Evolutionary conservation across 139 green algal species (phyloP).

Genomic region (Haematococcus lacustris): DNA sequence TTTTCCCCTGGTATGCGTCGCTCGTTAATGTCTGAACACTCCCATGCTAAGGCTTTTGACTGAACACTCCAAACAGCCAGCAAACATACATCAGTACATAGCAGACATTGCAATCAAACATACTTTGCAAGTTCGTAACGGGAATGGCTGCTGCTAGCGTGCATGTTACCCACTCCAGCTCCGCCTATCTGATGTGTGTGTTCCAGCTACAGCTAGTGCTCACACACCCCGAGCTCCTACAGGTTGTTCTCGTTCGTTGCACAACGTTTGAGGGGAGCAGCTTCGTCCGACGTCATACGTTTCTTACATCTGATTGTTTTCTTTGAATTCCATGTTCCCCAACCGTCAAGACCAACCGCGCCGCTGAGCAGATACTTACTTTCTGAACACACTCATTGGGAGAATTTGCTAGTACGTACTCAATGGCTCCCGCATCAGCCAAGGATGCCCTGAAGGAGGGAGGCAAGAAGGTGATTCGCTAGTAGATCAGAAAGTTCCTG

Average conservation of each 20-base stretch:
- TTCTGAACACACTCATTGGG: no score
- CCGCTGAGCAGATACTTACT: no score
- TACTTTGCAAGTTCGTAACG: not conserved
- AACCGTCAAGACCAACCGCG: no score
- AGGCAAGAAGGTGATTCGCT: constrained; percentile 31
- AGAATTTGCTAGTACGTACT: no score
- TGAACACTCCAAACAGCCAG: no score
- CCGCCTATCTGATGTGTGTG: not conserved
- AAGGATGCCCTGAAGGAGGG: constrained; percentile 37
- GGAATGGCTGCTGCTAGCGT: not conserved
- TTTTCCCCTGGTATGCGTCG: not conserved
- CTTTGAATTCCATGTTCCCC: no score
- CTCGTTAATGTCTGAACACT: not conserved
- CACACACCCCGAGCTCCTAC: not conserved
- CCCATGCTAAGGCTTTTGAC: not conserved
- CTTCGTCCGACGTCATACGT: not conserved
- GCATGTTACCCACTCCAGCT: not conserved
- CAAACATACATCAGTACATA: not conserved
- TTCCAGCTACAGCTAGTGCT: no score
- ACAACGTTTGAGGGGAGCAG: not conserved
- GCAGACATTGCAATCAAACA: not conserved
- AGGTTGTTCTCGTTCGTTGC: not conserved
- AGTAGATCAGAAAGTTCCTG: not conserved
- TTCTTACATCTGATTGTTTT: no score
- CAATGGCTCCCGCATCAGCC: constrained; percentile 1